These are phyloP conservation scores for Mortierella sp. DNA, from an alignment of 371 early-diverging fungal species.

Conservation along the genomic window DNA sequence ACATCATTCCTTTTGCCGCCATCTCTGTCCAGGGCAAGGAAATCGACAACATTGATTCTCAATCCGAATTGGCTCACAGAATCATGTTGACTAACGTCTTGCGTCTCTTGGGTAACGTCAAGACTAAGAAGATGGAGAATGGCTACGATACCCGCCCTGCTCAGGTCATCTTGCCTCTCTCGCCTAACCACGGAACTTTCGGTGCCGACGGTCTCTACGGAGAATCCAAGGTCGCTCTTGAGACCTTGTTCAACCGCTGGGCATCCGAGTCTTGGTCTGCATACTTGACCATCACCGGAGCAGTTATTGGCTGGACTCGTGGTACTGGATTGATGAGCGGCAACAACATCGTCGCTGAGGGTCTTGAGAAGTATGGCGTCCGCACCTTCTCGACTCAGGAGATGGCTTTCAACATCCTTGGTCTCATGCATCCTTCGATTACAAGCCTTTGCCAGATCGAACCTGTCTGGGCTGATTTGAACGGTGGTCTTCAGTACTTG, in stretches of 20 bases:
- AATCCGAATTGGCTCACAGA: constrained; percentile 92
- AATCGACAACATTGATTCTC: constrained; percentile 86
- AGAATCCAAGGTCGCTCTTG: constrained; percentile 94
- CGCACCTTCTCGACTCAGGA: constrained; percentile 95
- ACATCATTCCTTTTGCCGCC: constrained; percentile 96
- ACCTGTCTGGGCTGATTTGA: constrained; percentile 95
- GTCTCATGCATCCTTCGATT: constrained; percentile 90
- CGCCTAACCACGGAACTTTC: constrained; percentile 97
- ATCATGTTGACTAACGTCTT: constrained; percentile 93
- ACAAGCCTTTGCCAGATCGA: constrained; percentile 82
- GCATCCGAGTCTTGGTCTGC: constrained; percentile 91
- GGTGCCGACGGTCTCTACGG: constrained; percentile 95
- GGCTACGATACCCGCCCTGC: constrained; percentile 92
- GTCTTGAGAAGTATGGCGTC: constrained; percentile 91
- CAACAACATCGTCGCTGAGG: constrained; percentile 94
- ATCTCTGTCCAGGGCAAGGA: constrained; percentile 93
- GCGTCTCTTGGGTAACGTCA: constrained; percentile 86
- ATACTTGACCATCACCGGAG: constrained; percentile 92
- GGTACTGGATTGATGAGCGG: constrained; percentile 96
- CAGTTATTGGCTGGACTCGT: constrained; percentile 98
- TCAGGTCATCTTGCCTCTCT: constrained; percentile 91
- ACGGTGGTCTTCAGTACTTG: constrained; percentile 92
- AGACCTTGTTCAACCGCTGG: constrained; percentile 95
- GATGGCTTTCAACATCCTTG: constrained; percentile 96
- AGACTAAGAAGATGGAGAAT: constrained; percentile 83